A percentile compares a stretch with the other conserved stretches of the same genome.
Evolutionary conservation across 352 stramenopile species (phyloP).

Genomic region (Pythium dissimile): DNA sequence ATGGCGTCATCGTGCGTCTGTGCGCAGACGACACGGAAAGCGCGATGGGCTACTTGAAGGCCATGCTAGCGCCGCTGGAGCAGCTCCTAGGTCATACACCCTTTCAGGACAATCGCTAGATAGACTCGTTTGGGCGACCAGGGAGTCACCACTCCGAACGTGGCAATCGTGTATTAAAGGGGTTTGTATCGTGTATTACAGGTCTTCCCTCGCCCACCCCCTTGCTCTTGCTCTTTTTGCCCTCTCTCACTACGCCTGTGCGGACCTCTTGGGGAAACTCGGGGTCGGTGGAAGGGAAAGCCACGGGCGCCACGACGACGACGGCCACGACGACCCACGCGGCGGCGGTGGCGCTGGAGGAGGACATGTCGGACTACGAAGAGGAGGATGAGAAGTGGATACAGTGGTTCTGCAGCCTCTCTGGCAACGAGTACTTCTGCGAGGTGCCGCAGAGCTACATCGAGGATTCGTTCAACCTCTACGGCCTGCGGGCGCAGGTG

Average conservation of each 20-base stretch:
- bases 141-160: neutral
- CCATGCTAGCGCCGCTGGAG: conserved; percentile 51
- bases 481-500: conserved; percentile 86
- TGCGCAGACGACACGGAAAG: conserved; percentile 58
- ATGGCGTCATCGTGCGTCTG: conserved; percentile 74
- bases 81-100: conserved; percentile 56
- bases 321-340: conserved; percentile 15
- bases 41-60: conserved; percentile 56
- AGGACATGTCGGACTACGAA: conserved; percentile 86
- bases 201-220: conserved; percentile 18
- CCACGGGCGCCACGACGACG: conserved; percentile 8
- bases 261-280: conserved; percentile 11
- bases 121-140: neutral
- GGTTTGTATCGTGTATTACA: conserved; percentile 8
- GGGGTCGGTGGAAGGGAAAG: conserved; percentile 11
- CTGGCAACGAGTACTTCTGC: conserved; percentile 91
- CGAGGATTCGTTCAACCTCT: conserved; percentile 93
- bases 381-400: conserved; percentile 92
- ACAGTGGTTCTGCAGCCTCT: conserved; percentile 92
- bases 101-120: conserved; percentile 74
- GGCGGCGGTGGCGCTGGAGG: conserved; percentile 23
- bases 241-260: conserved; percentile 13
- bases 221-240: neutral
- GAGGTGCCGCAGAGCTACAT: conserved; percentile 92
- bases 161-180: conserved; percentile 1